A percentile compares a stretch with the other conserved stretches of the same genome.
Conservation (phyloP, 2,329 filamentous ascomycete species). For the Meredithiella fracta region DNA sequence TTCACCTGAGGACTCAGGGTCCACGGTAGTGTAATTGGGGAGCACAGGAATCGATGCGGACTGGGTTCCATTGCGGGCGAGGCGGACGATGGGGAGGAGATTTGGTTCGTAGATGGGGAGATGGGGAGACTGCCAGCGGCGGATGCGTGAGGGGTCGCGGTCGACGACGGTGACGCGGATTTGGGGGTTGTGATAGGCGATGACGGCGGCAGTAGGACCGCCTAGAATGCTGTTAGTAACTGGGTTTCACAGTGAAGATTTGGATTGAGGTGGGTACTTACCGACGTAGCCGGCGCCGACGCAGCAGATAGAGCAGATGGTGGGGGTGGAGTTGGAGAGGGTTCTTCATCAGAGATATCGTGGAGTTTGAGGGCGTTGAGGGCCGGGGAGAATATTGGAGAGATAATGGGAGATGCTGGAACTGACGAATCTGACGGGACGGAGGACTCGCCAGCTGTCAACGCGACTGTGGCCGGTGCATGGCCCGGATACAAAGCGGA, state of each 20-base stretch:
- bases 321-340: neutral
- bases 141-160: conserved; percentile 46
- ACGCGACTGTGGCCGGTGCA: neutral
- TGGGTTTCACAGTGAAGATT: neutral
- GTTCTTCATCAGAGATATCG: neutral
- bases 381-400: neutral
- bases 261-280: conserved; percentile 25
- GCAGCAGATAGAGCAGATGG: conserved; percentile 39
- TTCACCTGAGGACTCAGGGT: conserved; percentile 6
- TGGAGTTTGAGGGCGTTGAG: conserved; percentile 1
- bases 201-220: conserved; percentile 58
- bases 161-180: conserved; percentile 63
- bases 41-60: conserved; percentile 27
- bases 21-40: conserved; percentile 18
- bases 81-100: conserved; percentile 48
- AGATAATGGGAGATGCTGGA: neutral
- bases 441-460: neutral
- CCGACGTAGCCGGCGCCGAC: conserved; percentile 63
- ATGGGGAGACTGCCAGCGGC: conserved; percentile 55
- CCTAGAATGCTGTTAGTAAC: conserved; percentile 27
- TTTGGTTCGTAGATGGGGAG: conserved; percentile 65
- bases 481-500: neutral
- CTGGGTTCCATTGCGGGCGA: conserved; percentile 42
- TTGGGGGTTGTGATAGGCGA: conserved; percentile 56
- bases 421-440: neutral